phyloP scores from a whole-genome alignment of 2,329 filamentous ascomycete species.

The Aspergillus sp. region DNA sequence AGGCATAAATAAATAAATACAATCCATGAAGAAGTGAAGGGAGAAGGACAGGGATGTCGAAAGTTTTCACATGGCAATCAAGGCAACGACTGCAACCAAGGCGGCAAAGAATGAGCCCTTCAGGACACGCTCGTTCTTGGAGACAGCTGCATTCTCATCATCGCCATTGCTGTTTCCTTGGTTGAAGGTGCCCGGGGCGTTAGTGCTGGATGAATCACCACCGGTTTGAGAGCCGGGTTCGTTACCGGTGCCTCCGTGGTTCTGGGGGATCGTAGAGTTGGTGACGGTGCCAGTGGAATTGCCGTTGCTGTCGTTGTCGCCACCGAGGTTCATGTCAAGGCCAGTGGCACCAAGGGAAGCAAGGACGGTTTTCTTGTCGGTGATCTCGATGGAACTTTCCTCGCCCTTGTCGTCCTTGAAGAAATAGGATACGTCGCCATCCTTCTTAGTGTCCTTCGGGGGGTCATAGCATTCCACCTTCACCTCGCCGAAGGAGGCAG shows the following conservation, averaged over 20 bases:
- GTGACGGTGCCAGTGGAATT: slow-evolving; percentile 16
- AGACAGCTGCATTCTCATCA: slow-evolving; percentile 29
- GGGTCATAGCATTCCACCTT: slow-evolving; percentile 85
- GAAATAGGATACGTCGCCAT: slow-evolving; percentile 67
- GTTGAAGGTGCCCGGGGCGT: slow-evolving; percentile 27
- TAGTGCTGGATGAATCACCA: slow-evolving; percentile 15
- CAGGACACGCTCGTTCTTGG: slow-evolving; percentile 41
- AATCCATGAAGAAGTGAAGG: slow-evolving; percentile 18
- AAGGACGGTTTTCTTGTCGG: slow-evolving; percentile 72
- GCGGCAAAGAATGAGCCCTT: slow-evolving; percentile 48
- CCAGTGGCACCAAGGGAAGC: slow-evolving; percentile 80
- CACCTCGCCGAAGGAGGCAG: slow-evolving; percentile 73
- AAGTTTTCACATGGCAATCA: slow-evolving; percentile 44
- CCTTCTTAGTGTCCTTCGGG: slow-evolving; percentile 65
- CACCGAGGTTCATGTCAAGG: slow-evolving; percentile 59
- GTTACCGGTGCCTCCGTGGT: slow-evolving; percentile 32
- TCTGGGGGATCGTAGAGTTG: slow-evolving; percentile 31
- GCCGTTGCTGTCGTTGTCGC: slow-evolving; percentile 12
- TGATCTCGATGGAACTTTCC: slow-evolving; percentile 75
- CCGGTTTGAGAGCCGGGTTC: slow-evolving; percentile 19
- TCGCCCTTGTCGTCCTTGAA: slow-evolving; percentile 66
- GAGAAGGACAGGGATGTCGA: slow-evolving; percentile 5
- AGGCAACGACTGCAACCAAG: slow-evolving; percentile 46
- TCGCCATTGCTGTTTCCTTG: slow-evolving; percentile 24
- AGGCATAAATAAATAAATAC: slow-evolving; percentile 18